These are phyloP conservation scores for Xylaria sp. DNA, from an alignment of 2,329 filamentous ascomycete genomes.

Conservation along the genomic window DNA sequence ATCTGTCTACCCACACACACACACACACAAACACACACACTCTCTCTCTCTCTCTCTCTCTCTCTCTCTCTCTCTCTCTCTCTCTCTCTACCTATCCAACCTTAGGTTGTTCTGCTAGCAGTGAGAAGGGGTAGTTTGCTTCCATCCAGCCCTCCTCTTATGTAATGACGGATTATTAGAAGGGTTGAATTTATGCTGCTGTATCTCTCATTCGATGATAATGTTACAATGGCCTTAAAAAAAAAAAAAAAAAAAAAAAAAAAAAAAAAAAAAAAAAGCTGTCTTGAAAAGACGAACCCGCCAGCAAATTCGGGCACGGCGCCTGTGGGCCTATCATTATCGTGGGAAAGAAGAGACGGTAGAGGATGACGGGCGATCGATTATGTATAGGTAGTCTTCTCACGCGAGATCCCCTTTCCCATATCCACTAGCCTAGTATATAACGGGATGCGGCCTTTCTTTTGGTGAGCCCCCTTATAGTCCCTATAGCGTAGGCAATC, in stretches of 20 bases:
- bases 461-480: background rate
- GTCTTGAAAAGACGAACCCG: slow-evolving; percentile 3
- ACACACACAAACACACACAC: no score
- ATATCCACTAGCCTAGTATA: background rate
- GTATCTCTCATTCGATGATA: background rate
- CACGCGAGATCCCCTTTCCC: slow-evolving; percentile 1
- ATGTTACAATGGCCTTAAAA: slow-evolving; percentile 1
- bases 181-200: background rate
- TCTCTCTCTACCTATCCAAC: no score
- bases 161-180: background rate
- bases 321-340: background rate
- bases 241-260: background rate
- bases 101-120: background rate
- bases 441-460: background rate
- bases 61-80: no score
- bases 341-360: background rate
- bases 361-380: slow-evolving; percentile 1
- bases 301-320: background rate
- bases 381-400: background rate
- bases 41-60: no score
- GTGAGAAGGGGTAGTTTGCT: background rate
- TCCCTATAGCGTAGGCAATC: slow-evolving; percentile 5
- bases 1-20: no score
- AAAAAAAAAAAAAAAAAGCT: background rate
- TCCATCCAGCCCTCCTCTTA: background rate